These are phyloP conservation scores for Blastobotrys americana DNA, from an alignment of 805 yeast genomes.

Conservation along the genomic window DNA sequence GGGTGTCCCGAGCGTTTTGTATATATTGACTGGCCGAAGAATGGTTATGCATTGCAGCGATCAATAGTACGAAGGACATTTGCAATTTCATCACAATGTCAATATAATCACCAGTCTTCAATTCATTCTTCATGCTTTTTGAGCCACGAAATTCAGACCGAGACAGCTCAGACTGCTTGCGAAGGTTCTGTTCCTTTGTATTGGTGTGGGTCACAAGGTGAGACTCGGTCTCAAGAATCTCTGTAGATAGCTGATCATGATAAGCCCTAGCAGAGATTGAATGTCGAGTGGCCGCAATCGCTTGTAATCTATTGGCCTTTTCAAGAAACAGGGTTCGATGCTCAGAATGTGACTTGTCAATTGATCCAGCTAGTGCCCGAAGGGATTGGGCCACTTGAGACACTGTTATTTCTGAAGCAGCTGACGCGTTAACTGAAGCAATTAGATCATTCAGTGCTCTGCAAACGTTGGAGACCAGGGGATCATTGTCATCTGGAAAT, in stretches of 20 bases:
- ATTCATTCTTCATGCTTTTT: constrained; percentile 7
- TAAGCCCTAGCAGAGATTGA: constrained; percentile 10
- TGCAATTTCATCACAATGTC: constrained; percentile 14
- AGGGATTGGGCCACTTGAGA: constrained; percentile 13
- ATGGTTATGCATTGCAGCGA: constrained; percentile 18
- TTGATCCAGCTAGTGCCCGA: constrained; percentile 14
- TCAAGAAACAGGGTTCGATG: constrained; percentile 13
- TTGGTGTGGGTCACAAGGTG: constrained; percentile 20
- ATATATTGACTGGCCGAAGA: constrained; percentile 22
- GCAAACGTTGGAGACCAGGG: constrained; percentile 18
- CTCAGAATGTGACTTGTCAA: constrained; percentile 9
- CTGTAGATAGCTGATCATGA: constrained; percentile 16
- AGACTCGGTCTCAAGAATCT: constrained; percentile 19
- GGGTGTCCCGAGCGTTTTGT: constrained; percentile 15
- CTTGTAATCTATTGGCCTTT: constrained; percentile 14
- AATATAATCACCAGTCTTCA: neutral
- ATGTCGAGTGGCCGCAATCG: constrained; percentile 7
- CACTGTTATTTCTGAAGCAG: constrained; percentile 20
- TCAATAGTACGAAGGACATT: constrained; percentile 19
- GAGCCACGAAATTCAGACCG: neutral
- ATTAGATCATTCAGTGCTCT: constrained; percentile 25
- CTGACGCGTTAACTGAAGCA: constrained; percentile 22
- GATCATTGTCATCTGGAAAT: constrained; percentile 23
- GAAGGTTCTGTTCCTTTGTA: constrained; percentile 3
- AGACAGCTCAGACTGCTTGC: neutral